Percentiles rank a stretch among this genome's conserved stretches.
Evolutionary conservation across 2,329 filamentous ascomycete species (phyloP).

Genomic region (Nemania sp.): DNA sequence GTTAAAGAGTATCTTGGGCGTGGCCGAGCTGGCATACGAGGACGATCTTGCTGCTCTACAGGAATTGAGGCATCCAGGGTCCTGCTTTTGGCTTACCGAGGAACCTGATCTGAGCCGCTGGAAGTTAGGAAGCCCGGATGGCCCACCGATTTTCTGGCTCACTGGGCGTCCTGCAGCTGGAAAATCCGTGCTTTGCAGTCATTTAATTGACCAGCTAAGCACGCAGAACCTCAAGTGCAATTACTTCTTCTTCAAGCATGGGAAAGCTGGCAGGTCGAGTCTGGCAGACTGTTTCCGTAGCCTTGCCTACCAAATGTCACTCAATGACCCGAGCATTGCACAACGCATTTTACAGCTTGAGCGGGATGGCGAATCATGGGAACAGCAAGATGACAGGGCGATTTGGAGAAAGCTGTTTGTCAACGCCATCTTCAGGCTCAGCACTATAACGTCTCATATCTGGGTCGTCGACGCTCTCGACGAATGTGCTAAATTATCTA

Average conservation of each 20-base stretch:
- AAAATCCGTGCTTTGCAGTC: conserved; percentile 43
- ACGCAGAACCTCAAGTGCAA: conserved; percentile 29
- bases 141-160: conserved; percentile 38
- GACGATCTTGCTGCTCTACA: conserved; percentile 35
- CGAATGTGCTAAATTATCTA: conserved; percentile 35
- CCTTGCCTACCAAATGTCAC: conserved; percentile 40
- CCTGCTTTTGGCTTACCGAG: conserved; percentile 40
- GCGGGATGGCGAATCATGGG: conserved; percentile 29
- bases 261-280: conserved; percentile 30
- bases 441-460: conserved; percentile 29
- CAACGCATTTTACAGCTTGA: conserved; percentile 30
- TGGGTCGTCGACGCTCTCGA: conserved; percentile 42
- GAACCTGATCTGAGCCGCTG: conserved; percentile 33
- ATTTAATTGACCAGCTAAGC: conserved; percentile 39
- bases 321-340: conserved; percentile 29
- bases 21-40: conserved; percentile 30
- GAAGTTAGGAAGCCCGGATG: conserved; percentile 23
- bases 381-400: conserved; percentile 30
- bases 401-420: conserved; percentile 38
- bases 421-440: conserved; percentile 32
- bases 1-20: conserved; percentile 31
- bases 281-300: conserved; percentile 36
- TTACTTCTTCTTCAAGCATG: conserved; percentile 40
- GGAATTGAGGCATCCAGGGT: conserved; percentile 36
- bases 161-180: conserved; percentile 42